These are phyloP conservation scores for Piper longum DNA, from an alignment of 164 flowering plant genomes.

Conservation along the genomic window DNA sequence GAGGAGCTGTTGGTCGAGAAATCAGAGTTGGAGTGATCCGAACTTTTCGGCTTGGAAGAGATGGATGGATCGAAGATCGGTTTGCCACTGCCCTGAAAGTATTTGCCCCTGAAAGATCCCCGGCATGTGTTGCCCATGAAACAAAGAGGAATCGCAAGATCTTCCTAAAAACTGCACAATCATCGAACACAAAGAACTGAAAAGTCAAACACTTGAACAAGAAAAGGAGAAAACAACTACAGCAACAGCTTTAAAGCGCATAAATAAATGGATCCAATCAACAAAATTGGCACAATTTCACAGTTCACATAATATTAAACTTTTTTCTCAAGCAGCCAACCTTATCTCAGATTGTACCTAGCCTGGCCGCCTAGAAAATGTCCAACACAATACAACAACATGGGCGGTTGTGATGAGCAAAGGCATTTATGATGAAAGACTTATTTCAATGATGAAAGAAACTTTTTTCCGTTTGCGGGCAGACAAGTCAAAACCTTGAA, in stretches of 20 bases:
- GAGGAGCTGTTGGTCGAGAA: slow-evolving; percentile 20
- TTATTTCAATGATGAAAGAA: too few species aligned
- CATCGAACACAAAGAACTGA: not conserved
- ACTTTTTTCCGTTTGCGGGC: not conserved
- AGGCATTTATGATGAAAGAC: not conserved
- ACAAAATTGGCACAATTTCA: not conserved
- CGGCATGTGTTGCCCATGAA: slow-evolving; percentile 99
- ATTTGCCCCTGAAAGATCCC: slow-evolving; percentile 61
- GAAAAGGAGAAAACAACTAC: too few species aligned
- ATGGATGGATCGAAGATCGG: slow-evolving; percentile 32
- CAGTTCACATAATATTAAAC: not conserved
- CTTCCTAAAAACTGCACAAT: not conserved
- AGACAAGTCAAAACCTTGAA: not conserved
- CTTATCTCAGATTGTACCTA: not conserved
- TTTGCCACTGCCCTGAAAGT: slow-evolving; percentile 42
- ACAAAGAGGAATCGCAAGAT: slow-evolving; percentile 14
- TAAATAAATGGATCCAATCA: not conserved
- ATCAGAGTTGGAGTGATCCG: slow-evolving; percentile 27
- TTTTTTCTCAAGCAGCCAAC: not conserved
- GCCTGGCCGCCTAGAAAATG: too few species aligned
- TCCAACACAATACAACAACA: not conserved
- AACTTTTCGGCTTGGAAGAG: slow-evolving; percentile 34
- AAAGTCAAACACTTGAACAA: not conserved
- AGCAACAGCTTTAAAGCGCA: not conserved
- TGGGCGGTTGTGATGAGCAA: not conserved